A percentile compares a stretch with the other conserved stretches of the same genome.
phyloP scores from a whole-genome alignment of 306 rosid species.

The Alnus rubra region DNA sequence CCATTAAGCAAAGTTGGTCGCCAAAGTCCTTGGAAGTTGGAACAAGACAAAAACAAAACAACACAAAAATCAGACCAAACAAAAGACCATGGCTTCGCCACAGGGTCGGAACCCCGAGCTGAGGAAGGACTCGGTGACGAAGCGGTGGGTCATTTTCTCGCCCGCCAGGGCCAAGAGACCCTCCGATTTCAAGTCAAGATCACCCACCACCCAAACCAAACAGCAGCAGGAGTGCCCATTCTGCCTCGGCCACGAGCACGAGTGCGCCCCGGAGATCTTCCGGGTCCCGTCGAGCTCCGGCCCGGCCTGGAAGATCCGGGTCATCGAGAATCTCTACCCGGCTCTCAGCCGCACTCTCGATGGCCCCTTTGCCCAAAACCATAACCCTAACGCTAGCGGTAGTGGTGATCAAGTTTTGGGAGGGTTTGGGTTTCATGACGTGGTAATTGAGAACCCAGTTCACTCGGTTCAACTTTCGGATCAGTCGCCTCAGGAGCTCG shows the following conservation, averaged over 20 bases:
- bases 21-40: too few species aligned
- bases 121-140: conserved; percentile 44
- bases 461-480: conserved; percentile 50
- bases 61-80: neutral
- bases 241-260: conserved; percentile 55
- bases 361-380: neutral
- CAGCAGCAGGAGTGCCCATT: conserved; percentile 43
- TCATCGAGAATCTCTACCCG: conserved; percentile 53
- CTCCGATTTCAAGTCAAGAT: conserved; percentile 53
- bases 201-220: conserved; percentile 24
- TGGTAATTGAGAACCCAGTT: conserved; percentile 48
- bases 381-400: neutral
- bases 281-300: conserved; percentile 38
- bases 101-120: conserved; percentile 32
- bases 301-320: conserved; percentile 46
- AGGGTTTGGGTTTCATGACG: conserved; percentile 56
- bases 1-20: too few species aligned
- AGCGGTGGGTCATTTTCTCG: conserved; percentile 59
- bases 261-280: conserved; percentile 58
- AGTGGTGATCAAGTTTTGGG: conserved; percentile 21
- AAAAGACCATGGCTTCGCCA: neutral
- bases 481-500: conserved; percentile 32
- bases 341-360: conserved; percentile 36
- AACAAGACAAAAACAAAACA: neutral
- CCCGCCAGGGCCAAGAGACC: conserved; percentile 59